Evolutionary conservation across 805 yeast genomes (phyloP).

Genomic region (Lachancea mirantina): DNA sequence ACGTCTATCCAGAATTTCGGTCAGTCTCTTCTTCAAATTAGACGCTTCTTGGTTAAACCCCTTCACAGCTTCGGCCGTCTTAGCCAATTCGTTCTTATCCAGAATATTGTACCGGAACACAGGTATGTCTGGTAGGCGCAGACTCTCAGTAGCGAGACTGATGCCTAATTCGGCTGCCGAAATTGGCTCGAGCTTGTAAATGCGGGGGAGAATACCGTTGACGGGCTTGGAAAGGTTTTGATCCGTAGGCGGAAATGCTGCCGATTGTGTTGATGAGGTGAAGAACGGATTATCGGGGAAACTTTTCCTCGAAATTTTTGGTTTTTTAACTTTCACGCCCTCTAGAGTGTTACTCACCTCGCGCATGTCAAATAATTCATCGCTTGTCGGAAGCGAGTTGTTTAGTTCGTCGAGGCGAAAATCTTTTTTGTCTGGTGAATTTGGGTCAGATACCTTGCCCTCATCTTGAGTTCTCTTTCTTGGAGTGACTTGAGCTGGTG

Average conservation of each 20-base stretch:
- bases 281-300: constrained; percentile 7
- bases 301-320: constrained; percentile 8
- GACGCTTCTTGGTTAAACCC: constrained; percentile 16
- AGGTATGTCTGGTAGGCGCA: constrained; percentile 18
- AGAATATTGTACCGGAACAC: constrained; percentile 14
- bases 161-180: constrained; percentile 13
- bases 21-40: constrained; percentile 14
- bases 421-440: not conserved
- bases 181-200: constrained; percentile 19
- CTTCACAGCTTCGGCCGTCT: constrained; percentile 14
- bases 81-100: constrained; percentile 16
- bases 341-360: constrained; percentile 21
- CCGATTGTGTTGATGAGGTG: not conserved
- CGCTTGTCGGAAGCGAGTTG: constrained; percentile 13
- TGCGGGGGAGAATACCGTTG: constrained; percentile 22
- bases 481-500: no score
- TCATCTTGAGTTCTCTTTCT: no score
- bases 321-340: constrained; percentile 17
- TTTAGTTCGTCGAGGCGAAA: constrained; percentile 14
- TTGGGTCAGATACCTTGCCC: no score
- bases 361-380: constrained; percentile 20
- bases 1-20: constrained; percentile 14
- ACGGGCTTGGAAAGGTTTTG: constrained; percentile 25
- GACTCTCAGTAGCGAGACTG: constrained; percentile 9
- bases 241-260: constrained; percentile 3